phyloP scores from a whole-genome alignment of 208 protist species.

The Crithidia thermophila region DNA sequence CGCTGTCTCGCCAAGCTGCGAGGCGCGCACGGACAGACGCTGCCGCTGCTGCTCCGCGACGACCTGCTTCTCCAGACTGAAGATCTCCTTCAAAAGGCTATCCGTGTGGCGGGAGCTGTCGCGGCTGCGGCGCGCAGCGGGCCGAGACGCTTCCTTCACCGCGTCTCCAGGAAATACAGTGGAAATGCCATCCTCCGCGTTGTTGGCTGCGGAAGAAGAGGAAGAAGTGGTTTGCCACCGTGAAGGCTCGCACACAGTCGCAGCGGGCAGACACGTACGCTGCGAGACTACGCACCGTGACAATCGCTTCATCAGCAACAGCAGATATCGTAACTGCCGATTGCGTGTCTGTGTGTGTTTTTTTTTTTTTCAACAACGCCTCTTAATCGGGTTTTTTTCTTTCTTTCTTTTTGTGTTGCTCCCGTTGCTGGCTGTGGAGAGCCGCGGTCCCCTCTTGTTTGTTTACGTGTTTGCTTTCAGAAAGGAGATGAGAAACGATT shows the following conservation, averaged over 20 bases:
- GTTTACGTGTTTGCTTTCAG: too few species aligned
- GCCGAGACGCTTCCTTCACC: not conserved
- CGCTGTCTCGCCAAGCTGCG: conserved; percentile 2
- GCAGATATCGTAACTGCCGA: too few species aligned
- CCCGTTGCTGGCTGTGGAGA: too few species aligned
- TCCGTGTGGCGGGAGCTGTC: conserved; percentile 8
- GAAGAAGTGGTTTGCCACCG: conserved; percentile 4
- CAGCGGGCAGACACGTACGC: not conserved
- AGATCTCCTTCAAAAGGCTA: conserved; percentile 16
- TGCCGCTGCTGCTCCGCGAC: conserved; percentile 27
- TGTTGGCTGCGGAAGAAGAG: not conserved
- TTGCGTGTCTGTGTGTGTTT: too few species aligned
- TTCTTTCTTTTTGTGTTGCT: too few species aligned
- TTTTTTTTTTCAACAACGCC: too few species aligned
- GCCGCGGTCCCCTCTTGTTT: too few species aligned
- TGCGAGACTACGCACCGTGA: too few species aligned
- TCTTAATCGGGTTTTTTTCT: too few species aligned
- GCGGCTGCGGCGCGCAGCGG: not conserved
- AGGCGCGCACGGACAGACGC: conserved; percentile 26
- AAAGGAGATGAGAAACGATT: too few species aligned
- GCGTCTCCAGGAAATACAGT: conserved; percentile 9
- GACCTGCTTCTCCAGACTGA: conserved; percentile 21
- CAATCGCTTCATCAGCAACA: too few species aligned
- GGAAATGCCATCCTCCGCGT: not conserved
- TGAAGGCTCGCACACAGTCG: not conserved